Evolutionary conservation across 306 rosid species (phyloP), one percentile per base, ranked within the genome.

Genomic region (Trifolium fragiferum): DNA sequence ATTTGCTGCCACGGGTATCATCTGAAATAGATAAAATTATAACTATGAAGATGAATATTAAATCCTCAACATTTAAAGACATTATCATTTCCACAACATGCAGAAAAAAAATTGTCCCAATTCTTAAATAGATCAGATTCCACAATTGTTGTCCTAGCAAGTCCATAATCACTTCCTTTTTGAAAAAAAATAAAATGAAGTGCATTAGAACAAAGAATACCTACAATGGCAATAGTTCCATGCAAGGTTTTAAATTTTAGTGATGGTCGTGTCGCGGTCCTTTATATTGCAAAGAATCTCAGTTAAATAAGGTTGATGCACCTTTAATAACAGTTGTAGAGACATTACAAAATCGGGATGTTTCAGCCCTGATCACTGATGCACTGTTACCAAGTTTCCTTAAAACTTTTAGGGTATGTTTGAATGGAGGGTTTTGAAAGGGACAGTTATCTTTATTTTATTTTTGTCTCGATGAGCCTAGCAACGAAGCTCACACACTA

Each of bases 1-100:
- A 70, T 91, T 94, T 43, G 91, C 86, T 12, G 98, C 98, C 7
- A 94, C 97, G 19, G 98, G 98, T 75, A 91, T 94, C 98, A 91
- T 94, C 98, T 94, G 86, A 72, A 80, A 54, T 15, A 47, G 19
- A 46, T 18, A 30, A 33, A 61, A 59, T 11, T 5, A 59, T 10
- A 54, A 43, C 18, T 2, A 25, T 14, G 59, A 58, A 16, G 61
- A 10, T 40, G 18, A 15, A 35, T 35, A 44, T 54, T 32, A 33
- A 70, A 50, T 49, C 30, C 13, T 16, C 66, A 37, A 30, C 65
- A 33, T 47, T 25, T 59, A 59, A 40, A 66, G 68, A 59, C 70
- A 18, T 16, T 43, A 19, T 12, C 44, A 19, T 32, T 69, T 67
- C 32, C 19, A 40, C 63, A 16, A 32, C 66, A 15, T 12, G 19